Evolutionary conservation across 2,329 filamentous ascomycete species (phyloP), one percentile per base, ranked within the genome.

Genomic region (Tolypocladium amazonense): DNA sequence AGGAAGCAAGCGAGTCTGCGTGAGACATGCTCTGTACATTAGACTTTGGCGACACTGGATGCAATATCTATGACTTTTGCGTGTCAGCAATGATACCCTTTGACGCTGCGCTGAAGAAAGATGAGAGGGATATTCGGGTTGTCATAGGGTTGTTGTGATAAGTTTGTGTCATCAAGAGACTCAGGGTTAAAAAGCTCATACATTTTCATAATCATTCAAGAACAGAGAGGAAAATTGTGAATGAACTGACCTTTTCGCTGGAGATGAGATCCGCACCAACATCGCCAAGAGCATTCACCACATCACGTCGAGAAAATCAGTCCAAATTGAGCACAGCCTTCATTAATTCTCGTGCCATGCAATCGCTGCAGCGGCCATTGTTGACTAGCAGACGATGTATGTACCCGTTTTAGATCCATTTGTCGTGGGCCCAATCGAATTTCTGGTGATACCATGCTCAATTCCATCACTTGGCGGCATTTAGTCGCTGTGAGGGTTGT

Each of bases 171-270:
- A 82, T 84, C 79, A 84, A 78, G 69, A 75, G 75, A 66, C 77
- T 82, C 82, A 85, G 82, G 81, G 81, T 86, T 85, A 85, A 86
- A 86, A 86, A 86, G 82, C 82, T 85, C 82, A 77, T 72, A 72
- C 69, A 71, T 73, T 75, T 77, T 70, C 79, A 74, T 79, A 82
- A 84, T 84, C 82, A 80, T 85, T 64, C 79, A 76, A 64, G 63
- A 61, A 64, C 45, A 60, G 59, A 58, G 63, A 63, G 58, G 62
- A 62, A 25, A 59, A 62, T 63, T 9, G 15, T 2, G 61, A 47
- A 37, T 57, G 54, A 43, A 80, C 81, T 76, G 75, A 83, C 81
- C 77, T 77, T 75, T 68, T 65, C 2, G 43, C n/a, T 15, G 14
- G 37, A n/a, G 15, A 14, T 35, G 38, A 30, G 20, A 30, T 11